Conservation (phyloP, 768 basidiomycete genomes). For the Leccinum incarnatum region DNA sequence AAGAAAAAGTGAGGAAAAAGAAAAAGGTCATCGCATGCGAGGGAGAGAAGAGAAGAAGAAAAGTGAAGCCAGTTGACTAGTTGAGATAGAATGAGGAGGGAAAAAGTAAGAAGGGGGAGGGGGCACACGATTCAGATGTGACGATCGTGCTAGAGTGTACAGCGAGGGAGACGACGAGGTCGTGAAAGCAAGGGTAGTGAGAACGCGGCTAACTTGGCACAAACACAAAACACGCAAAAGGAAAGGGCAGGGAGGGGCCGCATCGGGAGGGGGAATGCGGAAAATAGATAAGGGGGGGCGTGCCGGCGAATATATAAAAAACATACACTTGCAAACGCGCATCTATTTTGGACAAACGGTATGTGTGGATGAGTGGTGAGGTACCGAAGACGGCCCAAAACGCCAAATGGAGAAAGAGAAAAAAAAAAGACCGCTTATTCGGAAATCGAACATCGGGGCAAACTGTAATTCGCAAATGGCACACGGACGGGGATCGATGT, state of each 20-base stretch:
- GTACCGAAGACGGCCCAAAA: background rate
- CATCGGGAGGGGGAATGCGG: background rate
- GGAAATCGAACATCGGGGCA: conserved; percentile 12
- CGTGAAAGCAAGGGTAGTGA: background rate
- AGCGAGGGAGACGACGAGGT: conserved; percentile 7
- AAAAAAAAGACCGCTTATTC: background rate
- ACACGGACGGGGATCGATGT: conserved; percentile 12
- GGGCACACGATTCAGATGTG: background rate
- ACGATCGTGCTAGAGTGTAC: conserved; percentile 20
- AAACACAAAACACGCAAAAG: conserved; percentile 4
- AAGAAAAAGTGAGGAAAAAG: background rate
- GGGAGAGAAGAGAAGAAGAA: background rate
- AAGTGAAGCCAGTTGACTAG: background rate
- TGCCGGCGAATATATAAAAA: background rate
- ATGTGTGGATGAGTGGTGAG: conserved; percentile 11
- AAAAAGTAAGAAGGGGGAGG: background rate
- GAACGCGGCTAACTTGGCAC: background rate
- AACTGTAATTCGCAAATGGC: conserved; percentile 20
- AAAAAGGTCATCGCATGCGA: background rate
- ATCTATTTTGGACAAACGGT: conserved; percentile 19
- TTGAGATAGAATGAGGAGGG: background rate
- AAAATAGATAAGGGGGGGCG: background rate
- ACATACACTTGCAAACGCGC: conserved; percentile 7
- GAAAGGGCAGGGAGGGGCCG: background rate
- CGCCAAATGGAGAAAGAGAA: conserved; percentile 5